Base-by-base conservation (phyloP, 495 filamentous ascomycete genomes). In the Corynascus novoguineensis region DNA sequence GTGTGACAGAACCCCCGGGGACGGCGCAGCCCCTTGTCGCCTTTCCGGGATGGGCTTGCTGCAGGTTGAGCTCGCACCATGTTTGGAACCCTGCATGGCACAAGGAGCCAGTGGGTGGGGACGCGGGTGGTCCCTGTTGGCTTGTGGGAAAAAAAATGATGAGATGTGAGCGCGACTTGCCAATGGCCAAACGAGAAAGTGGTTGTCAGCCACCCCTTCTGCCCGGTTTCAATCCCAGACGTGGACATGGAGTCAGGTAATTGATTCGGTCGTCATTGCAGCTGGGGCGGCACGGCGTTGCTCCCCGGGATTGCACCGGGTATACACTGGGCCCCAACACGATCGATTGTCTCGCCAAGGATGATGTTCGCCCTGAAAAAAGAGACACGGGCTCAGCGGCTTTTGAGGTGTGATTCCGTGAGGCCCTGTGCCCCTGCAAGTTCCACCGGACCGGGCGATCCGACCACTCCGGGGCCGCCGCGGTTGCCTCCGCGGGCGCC, bases 41-140 rank as follows among this genome's bases (percentile, higher is more conserved):
- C n/a, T 51, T 66, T 66, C 59, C 42, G 65, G 63, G 47, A 65
- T 53, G 62, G 59, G 55, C 51, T 31, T 41, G 60, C 58, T 58
- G 64, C 59, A 65, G 57, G 57, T 59, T 47, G 58, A 35, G 49
- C 46, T 58, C 56, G 27, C 40, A 40, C 55, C 54, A 52, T 48
- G 57, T 24, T 46, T 14, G 38, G 25, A 50, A 32, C 50, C 42
- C 37, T 54, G 40, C 50, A 51, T 50, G 49, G 54, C 14, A 29
- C 60, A 32, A 38, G 48, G 50, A 27, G 9, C 42, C 11, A 41
- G 17, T 28, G 27, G 50, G 38, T 40, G 50, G 56, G 44, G 60
- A 59, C 35, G 31, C 56, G 50, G 45, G 50, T 25, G 42, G 51
- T 52, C 22, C 28, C 28, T 55, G 57, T 25, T 46, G 45, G 38